Evolutionary conservation across 306 rosid species (phyloP), one percentile per base, ranked within the genome.

Genomic region (Ormosia semicastrata): DNA sequence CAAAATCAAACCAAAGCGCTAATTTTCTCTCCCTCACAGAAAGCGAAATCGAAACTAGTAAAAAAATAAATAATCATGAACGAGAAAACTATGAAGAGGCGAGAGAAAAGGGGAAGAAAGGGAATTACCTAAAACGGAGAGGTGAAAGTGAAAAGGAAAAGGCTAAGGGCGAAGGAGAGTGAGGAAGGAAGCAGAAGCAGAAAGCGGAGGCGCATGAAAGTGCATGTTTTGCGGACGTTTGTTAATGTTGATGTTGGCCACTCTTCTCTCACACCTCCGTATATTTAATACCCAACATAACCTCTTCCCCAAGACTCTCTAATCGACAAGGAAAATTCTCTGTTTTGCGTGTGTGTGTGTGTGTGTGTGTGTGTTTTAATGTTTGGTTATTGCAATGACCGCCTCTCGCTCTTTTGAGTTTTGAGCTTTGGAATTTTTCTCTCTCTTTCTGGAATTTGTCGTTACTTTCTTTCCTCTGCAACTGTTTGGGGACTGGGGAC

Each of bases 381-480:
- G n/a, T n/a, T 15, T 18, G 3, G 11, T 74, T 18, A 10, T 57
- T 62, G 86, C 76, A 75, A 88, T 56, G 69, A 84, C 88, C 94
- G 91, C 88, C 87, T 77, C 74, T 85, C 39, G 7, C 8, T 46
- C 34, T 18, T 54, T 64, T 41, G 33, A 54, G 69, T 69, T 79
- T 66, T 43, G 40, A 60, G 41, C 30, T 66, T 47, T 24, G 11
- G 56, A 56, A 57, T 36, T 44, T 34, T 18, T 75, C 73, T 60
- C 15, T 54, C 50, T 50, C 84, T 34, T 43, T 77, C 78, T 79
- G n/a, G 78, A 73, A 77, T 59, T 11, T 71, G 59, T 85, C 18
- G 64, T 47, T 70, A 10, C 78, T 60, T 29, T 63, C 49, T 17
- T 14, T 64, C 40, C 81, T 72, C 87, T 86, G 68, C 71, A 74